phyloP scores from a whole-genome alignment of 2,329 filamentous ascomycete species.

The Fonsecaea nubica region DNA sequence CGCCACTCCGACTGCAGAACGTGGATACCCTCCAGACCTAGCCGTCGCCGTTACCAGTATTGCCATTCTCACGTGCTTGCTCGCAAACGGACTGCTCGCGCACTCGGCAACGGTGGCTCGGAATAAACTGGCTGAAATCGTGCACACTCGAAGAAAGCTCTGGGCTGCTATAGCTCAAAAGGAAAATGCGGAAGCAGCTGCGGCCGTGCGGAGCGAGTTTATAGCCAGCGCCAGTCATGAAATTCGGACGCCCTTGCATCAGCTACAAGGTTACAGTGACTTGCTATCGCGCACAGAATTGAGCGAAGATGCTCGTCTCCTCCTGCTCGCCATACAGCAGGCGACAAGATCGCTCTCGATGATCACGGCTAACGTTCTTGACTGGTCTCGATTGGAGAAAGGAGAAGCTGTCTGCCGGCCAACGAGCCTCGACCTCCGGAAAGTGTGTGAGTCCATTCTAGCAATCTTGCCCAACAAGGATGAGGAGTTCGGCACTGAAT shows the following conservation, averaged over 20 bases:
- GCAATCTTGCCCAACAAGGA: slow-evolving; percentile 45
- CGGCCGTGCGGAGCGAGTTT: slow-evolving; percentile 45
- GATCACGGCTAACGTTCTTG: slow-evolving; percentile 48
- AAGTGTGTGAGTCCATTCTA: slow-evolving; percentile 46
- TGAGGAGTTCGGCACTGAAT: slow-evolving; percentile 44
- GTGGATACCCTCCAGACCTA: slow-evolving; percentile 45
- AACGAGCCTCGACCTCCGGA: slow-evolving; percentile 43
- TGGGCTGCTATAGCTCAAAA: slow-evolving; percentile 47
- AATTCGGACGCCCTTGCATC: slow-evolving; percentile 47
- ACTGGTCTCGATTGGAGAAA: slow-evolving; percentile 49
- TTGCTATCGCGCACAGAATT: slow-evolving; percentile 44
- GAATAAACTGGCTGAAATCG: slow-evolving; percentile 47
- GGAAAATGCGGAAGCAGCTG: slow-evolving; percentile 45
- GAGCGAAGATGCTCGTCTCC: slow-evolving; percentile 44
- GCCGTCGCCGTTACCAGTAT: slow-evolving; percentile 44
- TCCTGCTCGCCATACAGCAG: slow-evolving; percentile 45
- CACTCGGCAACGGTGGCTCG: slow-evolving; percentile 47
- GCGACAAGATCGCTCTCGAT: slow-evolving; percentile 47
- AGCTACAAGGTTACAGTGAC: slow-evolving; percentile 48
- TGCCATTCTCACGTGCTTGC: slow-evolving; percentile 46
- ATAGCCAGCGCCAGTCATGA: slow-evolving; percentile 48
- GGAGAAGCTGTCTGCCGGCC: slow-evolving; percentile 44
- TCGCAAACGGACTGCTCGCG: slow-evolving; percentile 46
- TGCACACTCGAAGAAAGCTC: slow-evolving; percentile 44
- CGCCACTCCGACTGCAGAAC: slow-evolving; percentile 36